These are phyloP conservation scores for Chaetomiaceae sp. DNA, from an alignment of 2,329 filamentous ascomycete species.

Conservation along the genomic window DNA sequence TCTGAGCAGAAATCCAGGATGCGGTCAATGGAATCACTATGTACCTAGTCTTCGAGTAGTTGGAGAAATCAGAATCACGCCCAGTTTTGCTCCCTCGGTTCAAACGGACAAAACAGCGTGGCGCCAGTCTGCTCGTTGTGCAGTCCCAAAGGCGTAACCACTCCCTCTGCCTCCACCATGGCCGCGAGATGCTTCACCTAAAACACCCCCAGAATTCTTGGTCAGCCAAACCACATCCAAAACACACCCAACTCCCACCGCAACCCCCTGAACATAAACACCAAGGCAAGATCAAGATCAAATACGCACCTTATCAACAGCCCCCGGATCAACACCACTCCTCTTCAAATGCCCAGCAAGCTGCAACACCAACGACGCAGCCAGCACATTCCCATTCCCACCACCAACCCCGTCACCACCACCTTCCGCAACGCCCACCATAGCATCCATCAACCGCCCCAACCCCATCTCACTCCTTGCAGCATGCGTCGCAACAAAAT, in stretches of 20 bases:
- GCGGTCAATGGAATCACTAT: too few relatives aligned
- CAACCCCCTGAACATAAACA: background rate
- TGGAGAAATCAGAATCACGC: background rate
- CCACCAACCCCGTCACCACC: background rate
- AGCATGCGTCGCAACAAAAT: background rate
- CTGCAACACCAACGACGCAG: background rate
- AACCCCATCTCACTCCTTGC: background rate
- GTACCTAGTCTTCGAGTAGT: too few relatives aligned
- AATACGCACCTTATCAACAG: background rate
- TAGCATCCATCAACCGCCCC: background rate
- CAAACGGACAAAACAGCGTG: too few relatives aligned
- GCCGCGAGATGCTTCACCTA: background rate
- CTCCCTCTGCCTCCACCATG: conserved; percentile 1
- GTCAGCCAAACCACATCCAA: too few relatives aligned
- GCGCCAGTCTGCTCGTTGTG: background rate
- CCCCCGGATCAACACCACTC: background rate
- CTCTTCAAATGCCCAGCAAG: conserved; percentile 1
- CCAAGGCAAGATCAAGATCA: background rate
- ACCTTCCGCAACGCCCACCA: background rate
- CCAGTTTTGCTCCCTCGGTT: background rate
- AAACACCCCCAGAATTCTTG: background rate
- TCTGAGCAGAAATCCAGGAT: background rate
- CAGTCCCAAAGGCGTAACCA: too few relatives aligned
- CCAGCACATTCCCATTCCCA: background rate
- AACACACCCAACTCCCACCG: too few relatives aligned